These are phyloP conservation scores for Hemileia vastatrix DNA, from an alignment of 1,284 basidiomycete species.

Conservation along the genomic window DNA sequence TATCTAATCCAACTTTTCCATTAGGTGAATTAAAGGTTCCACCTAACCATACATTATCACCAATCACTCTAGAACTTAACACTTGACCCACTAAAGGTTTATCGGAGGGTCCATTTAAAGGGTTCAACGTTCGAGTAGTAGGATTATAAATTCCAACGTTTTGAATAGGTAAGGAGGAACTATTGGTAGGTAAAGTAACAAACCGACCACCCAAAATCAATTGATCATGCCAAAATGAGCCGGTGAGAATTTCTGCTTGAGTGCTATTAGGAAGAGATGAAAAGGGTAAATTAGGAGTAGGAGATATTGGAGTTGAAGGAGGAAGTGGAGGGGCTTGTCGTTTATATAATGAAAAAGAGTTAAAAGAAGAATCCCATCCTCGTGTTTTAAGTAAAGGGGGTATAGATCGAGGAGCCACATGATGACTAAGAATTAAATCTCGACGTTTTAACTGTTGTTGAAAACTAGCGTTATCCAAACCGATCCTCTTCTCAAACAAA, in stretches of 20 bases:
- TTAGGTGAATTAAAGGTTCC: slow-evolving; percentile 34
- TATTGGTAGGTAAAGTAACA: slow-evolving; percentile 34
- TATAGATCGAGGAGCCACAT: too few species aligned
- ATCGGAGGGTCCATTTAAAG: slow-evolving; percentile 54
- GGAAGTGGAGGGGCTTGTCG: slow-evolving; percentile 35
- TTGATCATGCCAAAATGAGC: slow-evolving; percentile 67
- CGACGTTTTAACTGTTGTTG: too few species aligned
- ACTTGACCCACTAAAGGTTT: slow-evolving; percentile 67
- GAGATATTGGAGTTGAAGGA: slow-evolving; percentile 46
- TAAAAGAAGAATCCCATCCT: too few species aligned
- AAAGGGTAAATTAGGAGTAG: slow-evolving; percentile 44
- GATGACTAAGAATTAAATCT: too few species aligned
- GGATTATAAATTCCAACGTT: slow-evolving; percentile 68
- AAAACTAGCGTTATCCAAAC: too few species aligned
- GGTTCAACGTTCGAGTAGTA: slow-evolving; percentile 49
- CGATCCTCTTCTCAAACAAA: not conserved
- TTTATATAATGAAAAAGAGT: slow-evolving; percentile 11
- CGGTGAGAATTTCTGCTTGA: slow-evolving; percentile 68
- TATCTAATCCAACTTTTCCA: slow-evolving; percentile 35
- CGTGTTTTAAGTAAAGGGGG: too few species aligned
- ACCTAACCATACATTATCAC: slow-evolving; percentile 46
- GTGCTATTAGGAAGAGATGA: slow-evolving; percentile 49
- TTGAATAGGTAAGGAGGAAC: slow-evolving; percentile 47
- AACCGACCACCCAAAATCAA: slow-evolving; percentile 29
- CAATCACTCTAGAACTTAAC: slow-evolving; percentile 56